These are phyloP conservation scores for Fomitopsis pinicola DNA, from an alignment of 1,284 basidiomycete genomes.

Conservation along the genomic window DNA sequence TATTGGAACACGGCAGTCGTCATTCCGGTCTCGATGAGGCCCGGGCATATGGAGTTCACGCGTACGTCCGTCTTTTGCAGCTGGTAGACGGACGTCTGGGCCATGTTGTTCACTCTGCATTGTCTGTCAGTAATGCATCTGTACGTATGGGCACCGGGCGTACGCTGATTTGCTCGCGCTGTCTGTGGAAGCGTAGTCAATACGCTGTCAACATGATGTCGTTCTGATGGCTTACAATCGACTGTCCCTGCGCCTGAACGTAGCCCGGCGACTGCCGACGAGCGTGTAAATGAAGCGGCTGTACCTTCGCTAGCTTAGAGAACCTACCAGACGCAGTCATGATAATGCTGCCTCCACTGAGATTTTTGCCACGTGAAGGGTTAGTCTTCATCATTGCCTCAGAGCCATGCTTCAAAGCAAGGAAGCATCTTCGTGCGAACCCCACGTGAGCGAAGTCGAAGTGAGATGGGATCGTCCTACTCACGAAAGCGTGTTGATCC, in stretches of 20 bases:
- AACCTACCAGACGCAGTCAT: constrained; percentile 80
- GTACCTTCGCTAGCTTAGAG: not conserved
- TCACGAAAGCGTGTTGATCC: constrained; percentile 81
- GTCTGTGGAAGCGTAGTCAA: constrained; percentile 39
- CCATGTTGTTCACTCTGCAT: constrained; percentile 78
- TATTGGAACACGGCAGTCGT: constrained; percentile 71
- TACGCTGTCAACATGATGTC: constrained; percentile 5
- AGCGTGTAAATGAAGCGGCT: not conserved
- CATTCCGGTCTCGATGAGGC: constrained; percentile 90
- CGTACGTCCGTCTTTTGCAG: constrained; percentile 81
- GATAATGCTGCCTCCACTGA: constrained; percentile 80
- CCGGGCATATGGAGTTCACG: constrained; percentile 89
- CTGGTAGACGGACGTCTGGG: constrained; percentile 78
- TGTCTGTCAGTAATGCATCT: constrained; percentile 6
- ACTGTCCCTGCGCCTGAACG: constrained; percentile 82
- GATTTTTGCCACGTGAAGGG: constrained; percentile 59
- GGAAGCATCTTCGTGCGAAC: constrained; percentile 62
- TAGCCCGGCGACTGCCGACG: constrained; percentile 70
- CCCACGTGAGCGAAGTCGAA: not conserved
- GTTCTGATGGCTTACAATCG: constrained; percentile 61
- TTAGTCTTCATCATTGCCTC: constrained; percentile 73
- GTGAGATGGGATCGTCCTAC: constrained; percentile 21
- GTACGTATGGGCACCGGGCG: constrained; percentile 24
- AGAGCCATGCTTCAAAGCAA: constrained; percentile 87
- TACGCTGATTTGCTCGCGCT: constrained; percentile 90